Percentiles rank a stretch among this genome's conserved stretches.
These are phyloP conservation scores for Pleurotus tuoliensis DNA, from an alignment of 768 basidiomycete genomes.

Conservation along the genomic window DNA sequence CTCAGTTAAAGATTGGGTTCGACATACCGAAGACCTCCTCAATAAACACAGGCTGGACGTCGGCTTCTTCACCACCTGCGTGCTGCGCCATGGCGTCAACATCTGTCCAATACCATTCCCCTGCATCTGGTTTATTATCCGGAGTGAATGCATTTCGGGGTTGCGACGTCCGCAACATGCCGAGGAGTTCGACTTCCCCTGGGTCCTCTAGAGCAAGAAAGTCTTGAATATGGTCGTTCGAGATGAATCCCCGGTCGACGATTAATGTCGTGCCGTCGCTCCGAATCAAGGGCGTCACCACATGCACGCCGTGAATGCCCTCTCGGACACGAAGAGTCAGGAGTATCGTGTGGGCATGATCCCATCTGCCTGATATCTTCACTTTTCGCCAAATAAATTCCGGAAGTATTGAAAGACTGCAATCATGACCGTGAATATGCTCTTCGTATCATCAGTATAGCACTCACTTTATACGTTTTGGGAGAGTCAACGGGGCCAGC, in stretches of 20 bases:
- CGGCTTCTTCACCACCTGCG: conserved; percentile 66
- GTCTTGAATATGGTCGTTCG: conserved; percentile 37
- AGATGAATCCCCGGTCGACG: conserved; percentile 91
- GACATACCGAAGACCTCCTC: conserved; percentile 87
- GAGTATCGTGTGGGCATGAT: conserved; percentile 72
- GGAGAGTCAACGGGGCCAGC: conserved; percentile 72
- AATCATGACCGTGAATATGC: conserved; percentile 17
- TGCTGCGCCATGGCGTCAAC: conserved; percentile 73
- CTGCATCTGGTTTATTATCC: conserved; percentile 74
- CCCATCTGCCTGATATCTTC: conserved; percentile 71
- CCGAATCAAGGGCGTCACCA: conserved; percentile 83
- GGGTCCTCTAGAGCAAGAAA: conserved; percentile 31
- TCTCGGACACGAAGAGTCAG: conserved; percentile 86
- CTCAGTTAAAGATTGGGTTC: not conserved
- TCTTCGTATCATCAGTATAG: conserved; percentile 13
- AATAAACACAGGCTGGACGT: conserved; percentile 84
- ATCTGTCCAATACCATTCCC: conserved; percentile 93
- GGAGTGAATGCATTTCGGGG: conserved; percentile 80
- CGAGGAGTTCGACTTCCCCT: conserved; percentile 69
- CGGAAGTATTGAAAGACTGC: conserved; percentile 66
- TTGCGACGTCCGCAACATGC: conserved; percentile 83
- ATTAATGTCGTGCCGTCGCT: conserved; percentile 79
- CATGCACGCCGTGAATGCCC: conserved; percentile 81
- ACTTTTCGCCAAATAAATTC: conserved; percentile 92
- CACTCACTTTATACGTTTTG: conserved; percentile 81